Evolutionary conservation across 148 eudicot species (phyloP).

Genomic region (Camellia granthamiana): DNA sequence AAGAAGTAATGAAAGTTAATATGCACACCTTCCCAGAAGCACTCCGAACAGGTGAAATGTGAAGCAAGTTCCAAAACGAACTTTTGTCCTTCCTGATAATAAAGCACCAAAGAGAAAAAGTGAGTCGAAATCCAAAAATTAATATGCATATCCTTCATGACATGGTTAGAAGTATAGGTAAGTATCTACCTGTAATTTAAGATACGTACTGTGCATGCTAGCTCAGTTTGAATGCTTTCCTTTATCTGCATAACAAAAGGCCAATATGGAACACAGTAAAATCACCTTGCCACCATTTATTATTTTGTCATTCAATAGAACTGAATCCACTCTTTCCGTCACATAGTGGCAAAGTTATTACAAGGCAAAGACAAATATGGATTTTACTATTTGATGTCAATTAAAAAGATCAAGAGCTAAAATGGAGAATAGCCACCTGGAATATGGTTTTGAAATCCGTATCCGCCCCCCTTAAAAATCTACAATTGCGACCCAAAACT

Average conservation of each 20-base stretch:
- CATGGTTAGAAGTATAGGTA: not conserved
- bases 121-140: not conserved
- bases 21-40: constrained; percentile 85
- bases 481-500: constrained; percentile 67
- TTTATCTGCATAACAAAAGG: constrained; percentile 46
- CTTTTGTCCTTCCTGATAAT: constrained; percentile 69
- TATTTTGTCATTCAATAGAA: not conserved
- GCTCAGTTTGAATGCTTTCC: constrained; percentile 45
- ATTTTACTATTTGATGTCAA: not conserved
- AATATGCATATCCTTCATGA: not conserved
- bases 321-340: not conserved
- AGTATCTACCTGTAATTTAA: constrained; percentile 68
- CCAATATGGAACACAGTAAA: constrained; percentile 1
- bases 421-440: constrained; percentile 42
- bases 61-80: constrained; percentile 79
- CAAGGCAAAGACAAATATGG: not conserved
- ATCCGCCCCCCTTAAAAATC: constrained; percentile 60
- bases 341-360: not conserved
- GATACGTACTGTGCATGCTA: constrained; percentile 62
- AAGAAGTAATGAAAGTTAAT: not conserved
- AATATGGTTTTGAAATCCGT: constrained; percentile 51
- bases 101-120: constrained; percentile 2
- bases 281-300: not conserved
- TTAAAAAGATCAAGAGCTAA: not conserved
- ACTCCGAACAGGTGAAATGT: constrained; percentile 77